phyloP scores from a whole-genome alignment of 768 basidiomycete genomes.

The Galerina marginata region DNA sequence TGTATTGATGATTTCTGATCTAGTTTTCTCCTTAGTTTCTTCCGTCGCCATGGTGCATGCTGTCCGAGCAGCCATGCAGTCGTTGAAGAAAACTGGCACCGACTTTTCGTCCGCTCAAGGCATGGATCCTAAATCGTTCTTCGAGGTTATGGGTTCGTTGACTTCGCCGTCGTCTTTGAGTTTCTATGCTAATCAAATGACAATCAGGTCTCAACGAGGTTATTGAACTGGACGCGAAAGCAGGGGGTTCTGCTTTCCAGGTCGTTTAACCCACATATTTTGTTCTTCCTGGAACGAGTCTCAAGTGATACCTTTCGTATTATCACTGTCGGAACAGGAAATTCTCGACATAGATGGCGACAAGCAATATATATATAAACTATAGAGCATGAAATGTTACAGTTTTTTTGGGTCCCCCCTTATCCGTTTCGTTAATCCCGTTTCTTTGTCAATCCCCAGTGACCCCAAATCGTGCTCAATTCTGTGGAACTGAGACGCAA shows the following conservation, averaged over 20 bases:
- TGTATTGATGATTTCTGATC: background rate
- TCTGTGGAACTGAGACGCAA: conserved; percentile 27
- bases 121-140: conserved; percentile 82
- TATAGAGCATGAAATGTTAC: background rate
- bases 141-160: conserved; percentile 72
- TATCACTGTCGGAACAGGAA: background rate
- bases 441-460: conserved; percentile 41
- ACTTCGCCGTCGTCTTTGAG: background rate
- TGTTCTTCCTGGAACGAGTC: no score
- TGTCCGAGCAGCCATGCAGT: conserved; percentile 76
- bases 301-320: no score
- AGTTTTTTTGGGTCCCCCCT: background rate
- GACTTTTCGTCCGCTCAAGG: conserved; percentile 65
- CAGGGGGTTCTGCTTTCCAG: conserved; percentile 65
- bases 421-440: background rate
- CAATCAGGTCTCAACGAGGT: conserved; percentile 55
- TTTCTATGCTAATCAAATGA: background rate
- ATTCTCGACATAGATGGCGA: no score
- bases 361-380: background rate
- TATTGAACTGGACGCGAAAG: conserved; percentile 55
- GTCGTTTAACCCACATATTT: conserved; percentile 37
- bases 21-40: conserved; percentile 80
- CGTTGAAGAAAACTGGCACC: conserved; percentile 78
- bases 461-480: conserved; percentile 31
- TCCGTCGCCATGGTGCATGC: conserved; percentile 81